Evolutionary conservation across 2,329 filamentous ascomycete species (phyloP), one percentile per base, ranked within the genome.

Genomic region (Colletotrichum melonis): DNA sequence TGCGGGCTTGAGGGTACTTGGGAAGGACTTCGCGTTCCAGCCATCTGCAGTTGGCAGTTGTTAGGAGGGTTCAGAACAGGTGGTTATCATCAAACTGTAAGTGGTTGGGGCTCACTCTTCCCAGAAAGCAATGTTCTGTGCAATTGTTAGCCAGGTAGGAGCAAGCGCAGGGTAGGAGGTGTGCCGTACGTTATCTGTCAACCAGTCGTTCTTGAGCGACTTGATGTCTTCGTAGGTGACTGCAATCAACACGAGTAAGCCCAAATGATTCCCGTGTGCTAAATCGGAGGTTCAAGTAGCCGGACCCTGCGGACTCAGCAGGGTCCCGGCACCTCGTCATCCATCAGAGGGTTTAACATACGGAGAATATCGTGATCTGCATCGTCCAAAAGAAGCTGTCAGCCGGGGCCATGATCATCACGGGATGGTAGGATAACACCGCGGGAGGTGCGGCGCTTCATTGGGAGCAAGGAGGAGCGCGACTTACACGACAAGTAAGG

Each of bases 121-220:
- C 96, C 97, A 99, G 81, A 99, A 98, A 63, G 95, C 93, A 77
- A 99, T 98, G 78, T 95, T 95, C 94, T 96, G 77, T 30, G 28
- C 9, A 28, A 66, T 73, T 78, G 76, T 77, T 32, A 77, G 75
- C 80, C 75, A 81, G 8, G 30, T 32, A 4, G 78, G 42, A 63
- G 65, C 42, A 16, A 5, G 4, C 35, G 46, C 11, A 22, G 11
- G 54, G 28, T n/a, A 12, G 63, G 14, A 9, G 54, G 42, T 11
- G 1, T n/a, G 16, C 54, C 89, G 76, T 87, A 95, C 94, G 86
- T 98, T 98, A 82, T 99, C 97, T 56, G 96, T 98, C 65, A 99
- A 88, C 97, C 97, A 99, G 87, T 98, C 97, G 83, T 94, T 88
- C 84, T 94, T 95, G 72, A 99, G 90, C 19, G 93, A 92, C 81